Evolutionary conservation across 257 asterid species (phyloP), one percentile per base, ranked within the genome.

Genomic region (Primulina eburnea): DNA sequence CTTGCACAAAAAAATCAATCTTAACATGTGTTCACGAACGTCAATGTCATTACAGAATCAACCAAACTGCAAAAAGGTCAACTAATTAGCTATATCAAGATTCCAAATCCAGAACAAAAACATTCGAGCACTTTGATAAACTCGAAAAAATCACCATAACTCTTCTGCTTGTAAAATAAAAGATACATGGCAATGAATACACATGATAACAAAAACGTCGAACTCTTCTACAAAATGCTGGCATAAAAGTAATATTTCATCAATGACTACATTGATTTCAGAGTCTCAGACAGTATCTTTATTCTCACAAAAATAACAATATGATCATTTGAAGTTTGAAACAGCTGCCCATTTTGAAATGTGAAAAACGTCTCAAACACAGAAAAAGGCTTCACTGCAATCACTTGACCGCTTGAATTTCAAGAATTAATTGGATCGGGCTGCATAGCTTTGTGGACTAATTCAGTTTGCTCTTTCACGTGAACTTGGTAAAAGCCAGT

Each of bases 401-500:
- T n/a, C 30, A 47, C 28, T 17, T 7, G 11, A 30, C 4, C 2
- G 52, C 30, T 60, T 74, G 72, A 60, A 28, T 34, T 62, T 75
- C 71, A 70, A 10, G 7, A 61, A 43, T 32, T 38, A 69, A 92
- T 83, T 32, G 90, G 90, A 35, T 87, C 89, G 17, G 69, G 87
- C 82, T 88, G 98, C 77, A 87, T 18, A 34, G 97, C 96, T 76
- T 81, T 87, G 75, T 87, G 90, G 59, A 92, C 81, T 7, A 92
- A 79, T 33, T 77, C 93, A 0, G 79, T 81, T 59, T 88, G 97
- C 78, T 92, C 97, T 79, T 88, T 88, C 18, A 32, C 32, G 75
- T 92, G 98, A 70, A 86, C 89, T 63, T 77, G 81, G 62, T 76
- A 75, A 69, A 90, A 92, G 47, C 98, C 98, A 10, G 98, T 92